Percentiles rank a stretch among this genome's conserved stretches.
Conservation (phyloP, 495 filamentous ascomycete species). For the Aspergillus taichungensis region DNA sequence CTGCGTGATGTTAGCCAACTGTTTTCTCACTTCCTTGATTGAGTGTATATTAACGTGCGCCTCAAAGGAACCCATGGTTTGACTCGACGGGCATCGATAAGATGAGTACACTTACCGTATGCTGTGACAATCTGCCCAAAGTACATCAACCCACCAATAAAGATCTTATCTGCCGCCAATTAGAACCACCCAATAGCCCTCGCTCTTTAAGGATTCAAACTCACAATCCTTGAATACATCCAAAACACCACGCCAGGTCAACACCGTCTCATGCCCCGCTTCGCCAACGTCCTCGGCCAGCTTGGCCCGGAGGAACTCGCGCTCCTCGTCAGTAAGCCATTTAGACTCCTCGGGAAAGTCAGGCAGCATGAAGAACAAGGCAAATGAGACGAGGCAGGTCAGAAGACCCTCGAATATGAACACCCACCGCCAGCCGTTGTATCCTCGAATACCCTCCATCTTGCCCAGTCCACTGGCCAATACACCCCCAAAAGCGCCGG, state of each 20-base stretch:
- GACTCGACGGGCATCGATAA: too few species aligned
- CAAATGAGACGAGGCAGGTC: slow-evolving; percentile 60
- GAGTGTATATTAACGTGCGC: too few species aligned
- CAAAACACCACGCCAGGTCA: slow-evolving; percentile 55
- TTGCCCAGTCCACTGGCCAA: slow-evolving; percentile 79
- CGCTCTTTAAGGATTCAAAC: slow-evolving; percentile 1
- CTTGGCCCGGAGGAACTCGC: slow-evolving; percentile 61
- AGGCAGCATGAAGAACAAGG: slow-evolving; percentile 74
- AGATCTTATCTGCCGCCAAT: slow-evolving; percentile 44
- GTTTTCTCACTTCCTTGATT: too few species aligned
- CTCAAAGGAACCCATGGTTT: slow-evolving; percentile 9
- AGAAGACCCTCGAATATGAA: slow-evolving; percentile 64
- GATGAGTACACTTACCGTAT: slow-evolving; percentile 46
- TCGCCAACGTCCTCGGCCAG: slow-evolving; percentile 71
- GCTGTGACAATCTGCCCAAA: slow-evolving; percentile 74
- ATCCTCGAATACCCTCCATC: slow-evolving; percentile 54
- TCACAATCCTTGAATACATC: slow-evolving; percentile 68
- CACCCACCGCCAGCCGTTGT: slow-evolving; percentile 82
- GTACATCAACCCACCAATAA: slow-evolving; percentile 83
- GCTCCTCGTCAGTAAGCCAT: slow-evolving; percentile 66
- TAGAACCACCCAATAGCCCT: background rate
- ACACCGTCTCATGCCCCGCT: slow-evolving; percentile 55
- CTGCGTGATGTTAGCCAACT: slow-evolving; percentile 16
- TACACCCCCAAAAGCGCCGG: slow-evolving; percentile 80
- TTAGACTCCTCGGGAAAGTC: slow-evolving; percentile 57